phyloP scores from a whole-genome alignment of 176 grass and related monocot genomes.

The Hyparrhenia diplandra region DNA sequence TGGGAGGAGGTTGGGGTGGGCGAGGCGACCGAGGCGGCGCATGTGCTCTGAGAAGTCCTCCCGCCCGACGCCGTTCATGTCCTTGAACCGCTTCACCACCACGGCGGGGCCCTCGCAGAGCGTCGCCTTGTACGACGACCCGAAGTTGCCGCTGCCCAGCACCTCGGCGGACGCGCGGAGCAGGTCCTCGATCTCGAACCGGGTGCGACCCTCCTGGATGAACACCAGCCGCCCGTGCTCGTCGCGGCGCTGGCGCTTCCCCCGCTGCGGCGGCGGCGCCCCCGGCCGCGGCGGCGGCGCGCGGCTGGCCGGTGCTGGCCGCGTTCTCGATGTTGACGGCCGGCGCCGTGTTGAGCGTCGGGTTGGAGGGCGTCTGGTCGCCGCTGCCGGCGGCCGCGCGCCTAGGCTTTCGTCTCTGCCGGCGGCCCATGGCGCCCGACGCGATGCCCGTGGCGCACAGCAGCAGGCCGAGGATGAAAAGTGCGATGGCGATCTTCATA shows the following conservation, averaged over 20 bases:
- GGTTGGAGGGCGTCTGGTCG: constrained; percentile 42
- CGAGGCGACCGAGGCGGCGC: constrained; percentile 78
- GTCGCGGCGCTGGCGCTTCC: constrained; percentile 26
- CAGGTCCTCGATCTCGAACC: constrained; percentile 89
- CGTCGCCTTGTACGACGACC: constrained; percentile 89
- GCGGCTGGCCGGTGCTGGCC: not conserved
- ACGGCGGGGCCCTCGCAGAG: constrained; percentile 45
- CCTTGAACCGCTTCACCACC: constrained; percentile 95
- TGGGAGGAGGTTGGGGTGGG: constrained; percentile 83
- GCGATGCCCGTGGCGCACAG: constrained; percentile 9
- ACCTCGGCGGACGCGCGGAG: constrained; percentile 88
- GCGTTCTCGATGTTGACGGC: constrained; percentile 36
- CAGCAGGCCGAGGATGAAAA: constrained; percentile 37
- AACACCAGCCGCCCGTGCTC: constrained; percentile 80
- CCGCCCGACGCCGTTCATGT: constrained; percentile 83
- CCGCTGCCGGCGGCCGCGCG: not conserved
- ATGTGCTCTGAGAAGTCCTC: constrained; percentile 97
- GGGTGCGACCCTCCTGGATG: constrained; percentile 46
- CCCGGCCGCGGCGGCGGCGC: not conserved
- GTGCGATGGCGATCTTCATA: constrained; percentile 11
- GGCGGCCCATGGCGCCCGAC: constrained; percentile 3
- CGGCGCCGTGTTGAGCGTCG: constrained; percentile 39
- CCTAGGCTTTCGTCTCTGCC: not conserved
- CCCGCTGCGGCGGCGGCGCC: not conserved
- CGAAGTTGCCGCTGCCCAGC: constrained; percentile 75